A percentile compares a stretch with the other conserved stretches of the same genome.
These are phyloP conservation scores for Metarhizium guizhouense DNA, from an alignment of 2,329 filamentous ascomycete genomes.

Conservation along the genomic window DNA sequence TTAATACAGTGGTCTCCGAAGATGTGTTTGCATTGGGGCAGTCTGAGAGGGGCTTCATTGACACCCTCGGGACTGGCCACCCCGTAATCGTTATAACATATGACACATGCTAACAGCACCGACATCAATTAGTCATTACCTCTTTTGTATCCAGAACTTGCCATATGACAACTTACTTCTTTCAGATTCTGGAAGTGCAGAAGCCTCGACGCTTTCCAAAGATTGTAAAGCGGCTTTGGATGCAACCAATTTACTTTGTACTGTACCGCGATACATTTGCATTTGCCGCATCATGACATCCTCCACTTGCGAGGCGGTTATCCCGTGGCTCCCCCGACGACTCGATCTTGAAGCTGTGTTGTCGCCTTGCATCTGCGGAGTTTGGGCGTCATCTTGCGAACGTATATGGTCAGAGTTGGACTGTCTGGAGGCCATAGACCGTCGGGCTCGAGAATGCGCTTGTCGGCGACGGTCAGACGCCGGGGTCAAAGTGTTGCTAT, in stretches of 20 bases:
- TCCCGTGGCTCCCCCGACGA: slow-evolving; percentile 1
- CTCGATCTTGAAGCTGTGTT: background rate
- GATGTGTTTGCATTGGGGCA: slow-evolving; percentile 54
- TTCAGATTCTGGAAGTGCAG: slow-evolving; percentile 35
- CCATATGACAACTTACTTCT: slow-evolving; percentile 30
- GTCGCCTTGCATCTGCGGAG: background rate
- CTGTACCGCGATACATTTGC: slow-evolving; percentile 37
- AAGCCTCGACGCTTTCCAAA: slow-evolving; percentile 36
- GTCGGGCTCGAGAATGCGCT: slow-evolving; percentile 17
- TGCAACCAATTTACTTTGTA: slow-evolving; percentile 35
- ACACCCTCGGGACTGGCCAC: slow-evolving; percentile 47
- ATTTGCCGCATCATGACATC: slow-evolving; percentile 29
- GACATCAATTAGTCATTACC: background rate
- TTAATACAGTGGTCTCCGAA: slow-evolving; percentile 58
- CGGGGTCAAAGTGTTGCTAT: slow-evolving; percentile 9
- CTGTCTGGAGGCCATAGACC: slow-evolving; percentile 15
- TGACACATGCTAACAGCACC: slow-evolving; percentile 42
- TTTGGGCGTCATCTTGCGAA: slow-evolving; percentile 13
- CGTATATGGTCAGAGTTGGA: slow-evolving; percentile 13
- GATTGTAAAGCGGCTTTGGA: slow-evolving; percentile 37
- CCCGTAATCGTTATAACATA: slow-evolving; percentile 57
- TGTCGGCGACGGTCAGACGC: slow-evolving; percentile 17
- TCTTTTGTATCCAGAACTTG: background rate
- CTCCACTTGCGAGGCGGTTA: slow-evolving; percentile 9
- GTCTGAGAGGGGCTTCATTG: slow-evolving; percentile 44